These are phyloP conservation scores for Purpureocillium lavendulum DNA, from an alignment of 2,329 filamentous ascomycete species.

Conservation along the genomic window DNA sequence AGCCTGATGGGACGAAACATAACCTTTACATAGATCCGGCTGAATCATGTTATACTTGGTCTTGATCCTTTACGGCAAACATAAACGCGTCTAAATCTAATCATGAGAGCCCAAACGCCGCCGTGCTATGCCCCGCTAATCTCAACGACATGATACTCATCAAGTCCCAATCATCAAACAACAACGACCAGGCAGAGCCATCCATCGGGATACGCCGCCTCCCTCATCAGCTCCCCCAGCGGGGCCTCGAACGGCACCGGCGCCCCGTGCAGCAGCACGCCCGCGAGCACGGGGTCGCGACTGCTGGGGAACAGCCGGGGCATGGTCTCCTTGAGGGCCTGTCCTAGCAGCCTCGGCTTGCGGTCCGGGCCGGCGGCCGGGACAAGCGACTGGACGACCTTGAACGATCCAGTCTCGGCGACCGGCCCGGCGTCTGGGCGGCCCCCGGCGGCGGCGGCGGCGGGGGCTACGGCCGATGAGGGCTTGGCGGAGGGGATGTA, in stretches of 20 bases:
- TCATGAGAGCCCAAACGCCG: not conserved
- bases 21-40: slow-evolving; percentile 40
- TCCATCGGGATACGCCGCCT: slow-evolving; percentile 82
- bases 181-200: slow-evolving; percentile 79
- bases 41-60: not conserved
- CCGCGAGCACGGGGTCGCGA: slow-evolving; percentile 74
- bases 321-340: slow-evolving; percentile 65
- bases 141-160: not conserved
- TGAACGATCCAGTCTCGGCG: slow-evolving; percentile 45
- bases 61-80: not conserved
- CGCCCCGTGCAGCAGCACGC: slow-evolving; percentile 78
- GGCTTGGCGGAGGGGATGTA: slow-evolving; percentile 66
- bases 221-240: slow-evolving; percentile 74
- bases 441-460: not conserved
- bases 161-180: slow-evolving; percentile 41
- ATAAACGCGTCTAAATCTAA: not conserved
- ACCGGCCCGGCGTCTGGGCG: slow-evolving; percentile 4
- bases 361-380: slow-evolving; percentile 32
- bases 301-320: slow-evolving; percentile 82
- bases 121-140: slow-evolving; percentile 1
- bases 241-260: slow-evolving; percentile 71
- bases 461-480: slow-evolving; percentile 15
- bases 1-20: slow-evolving; percentile 67
- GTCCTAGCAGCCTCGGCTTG: slow-evolving; percentile 54
- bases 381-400: slow-evolving; percentile 69